Percentiles rank a stretch among this genome's conserved stretches.
Evolutionary conservation across 805 yeast genomes (phyloP).

Genomic region (Saturnispora hagleri): DNA sequence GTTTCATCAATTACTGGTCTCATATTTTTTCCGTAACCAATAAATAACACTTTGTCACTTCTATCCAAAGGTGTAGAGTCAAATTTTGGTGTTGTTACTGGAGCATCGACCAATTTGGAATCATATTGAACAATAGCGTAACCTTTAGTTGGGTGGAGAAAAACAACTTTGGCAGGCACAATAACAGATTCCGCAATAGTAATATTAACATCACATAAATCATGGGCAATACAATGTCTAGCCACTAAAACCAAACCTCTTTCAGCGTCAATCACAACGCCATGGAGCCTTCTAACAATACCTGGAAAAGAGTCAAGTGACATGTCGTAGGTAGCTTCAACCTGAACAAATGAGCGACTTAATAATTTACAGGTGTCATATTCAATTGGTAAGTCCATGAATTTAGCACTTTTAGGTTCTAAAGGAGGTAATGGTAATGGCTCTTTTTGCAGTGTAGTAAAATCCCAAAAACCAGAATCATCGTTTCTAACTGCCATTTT

Average conservation of each 20-base stretch:
- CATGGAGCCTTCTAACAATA: constrained; percentile 55
- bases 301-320: constrained; percentile 70
- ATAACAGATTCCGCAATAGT: constrained; percentile 81
- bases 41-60: constrained; percentile 69
- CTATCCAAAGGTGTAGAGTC: constrained; percentile 48
- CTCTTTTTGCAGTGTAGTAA: constrained; percentile 43
- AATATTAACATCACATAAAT: constrained; percentile 61
- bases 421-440: constrained; percentile 48
- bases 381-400: constrained; percentile 58
- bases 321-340: constrained; percentile 54
- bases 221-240: constrained; percentile 74
- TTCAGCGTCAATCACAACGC: constrained; percentile 72
- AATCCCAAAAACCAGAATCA: constrained; percentile 48
- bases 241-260: constrained; percentile 76
- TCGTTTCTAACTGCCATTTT: constrained; percentile 57
- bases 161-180: constrained; percentile 71
- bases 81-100: constrained; percentile 59
- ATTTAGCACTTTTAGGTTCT: constrained; percentile 55
- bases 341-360: constrained; percentile 62
- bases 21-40: constrained; percentile 68
- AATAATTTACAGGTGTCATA: constrained; percentile 45
- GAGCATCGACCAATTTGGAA: constrained; percentile 62
- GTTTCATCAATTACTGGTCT: constrained; percentile 69
- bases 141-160: constrained; percentile 80
- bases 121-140: constrained; percentile 80